A percentile compares a stretch with the other conserved stretches of the same genome.
These are phyloP conservation scores for Fonsecaea erecta DNA, from an alignment of 2,329 filamentous ascomycete species.

Conservation along the genomic window DNA sequence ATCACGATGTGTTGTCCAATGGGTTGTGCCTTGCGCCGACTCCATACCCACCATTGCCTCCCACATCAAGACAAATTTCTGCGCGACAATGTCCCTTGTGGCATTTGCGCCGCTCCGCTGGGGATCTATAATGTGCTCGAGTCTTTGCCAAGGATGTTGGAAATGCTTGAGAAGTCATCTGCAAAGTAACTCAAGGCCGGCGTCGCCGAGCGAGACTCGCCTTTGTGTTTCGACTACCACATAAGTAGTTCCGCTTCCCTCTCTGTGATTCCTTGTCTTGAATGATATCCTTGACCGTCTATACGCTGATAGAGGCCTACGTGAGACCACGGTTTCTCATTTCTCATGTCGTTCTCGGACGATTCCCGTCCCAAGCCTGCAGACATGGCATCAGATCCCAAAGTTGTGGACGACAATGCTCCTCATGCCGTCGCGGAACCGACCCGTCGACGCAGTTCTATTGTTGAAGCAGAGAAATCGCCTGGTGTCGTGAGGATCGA, in stretches of 20 bases:
- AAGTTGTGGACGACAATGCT: slow-evolving; percentile 10
- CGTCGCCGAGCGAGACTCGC: neutral
- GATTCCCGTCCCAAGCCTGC: slow-evolving; percentile 9
- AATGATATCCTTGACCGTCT: neutral
- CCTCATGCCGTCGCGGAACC: slow-evolving; percentile 2
- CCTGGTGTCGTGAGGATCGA: slow-evolving; percentile 66
- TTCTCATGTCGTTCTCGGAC: slow-evolving; percentile 25
- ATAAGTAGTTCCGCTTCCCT: neutral
- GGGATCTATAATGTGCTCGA: neutral
- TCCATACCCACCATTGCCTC: slow-evolving; percentile 6
- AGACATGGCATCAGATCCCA: slow-evolving; percentile 11
- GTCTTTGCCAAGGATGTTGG: neutral
- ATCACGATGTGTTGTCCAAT: slow-evolving; percentile 2
- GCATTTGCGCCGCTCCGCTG: neutral
- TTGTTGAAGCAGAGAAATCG: slow-evolving; percentile 42
- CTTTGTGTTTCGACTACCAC: neutral
- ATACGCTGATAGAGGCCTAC: neutral
- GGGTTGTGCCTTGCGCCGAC: neutral
- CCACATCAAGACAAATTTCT: neutral
- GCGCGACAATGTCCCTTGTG: neutral
- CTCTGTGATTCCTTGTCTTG: neutral
- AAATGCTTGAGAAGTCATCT: neutral
- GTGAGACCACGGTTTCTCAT: neutral
- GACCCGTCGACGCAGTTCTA: slow-evolving; percentile 26
- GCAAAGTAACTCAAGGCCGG: neutral